Percentiles rank a stretch among this genome's conserved stretches.
phyloP scores from a whole-genome alignment of 1,139 yeast genomes.

The Pichia sp. region DNA sequence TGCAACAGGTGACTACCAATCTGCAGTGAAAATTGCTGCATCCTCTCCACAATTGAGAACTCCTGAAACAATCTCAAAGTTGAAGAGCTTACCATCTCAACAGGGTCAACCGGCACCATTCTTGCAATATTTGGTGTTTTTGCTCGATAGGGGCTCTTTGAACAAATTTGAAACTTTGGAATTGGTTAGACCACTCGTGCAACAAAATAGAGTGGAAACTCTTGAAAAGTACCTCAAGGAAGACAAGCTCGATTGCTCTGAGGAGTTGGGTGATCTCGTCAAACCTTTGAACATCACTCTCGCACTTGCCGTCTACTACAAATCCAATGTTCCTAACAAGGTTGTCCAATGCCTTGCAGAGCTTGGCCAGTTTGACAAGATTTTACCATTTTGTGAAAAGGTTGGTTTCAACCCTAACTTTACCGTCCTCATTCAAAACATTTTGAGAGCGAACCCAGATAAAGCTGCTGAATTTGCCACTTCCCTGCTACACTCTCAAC shows the following conservation, averaged over 20 bases:
- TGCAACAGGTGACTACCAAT: slow-evolving; percentile 78
- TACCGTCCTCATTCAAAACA: slow-evolving; percentile 81
- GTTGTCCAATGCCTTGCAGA: slow-evolving; percentile 93
- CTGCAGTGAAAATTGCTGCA: slow-evolving; percentile 97
- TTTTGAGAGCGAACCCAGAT: slow-evolving; percentile 92
- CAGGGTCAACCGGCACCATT: slow-evolving; percentile 96
- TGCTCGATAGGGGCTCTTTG: slow-evolving; percentile 87
- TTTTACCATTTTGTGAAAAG: slow-evolving; percentile 87
- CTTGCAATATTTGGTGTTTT: slow-evolving; percentile 83
- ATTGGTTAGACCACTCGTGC: slow-evolving; percentile 90
- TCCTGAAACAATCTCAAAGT: slow-evolving; percentile 87
- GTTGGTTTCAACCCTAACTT: slow-evolving; percentile 87
- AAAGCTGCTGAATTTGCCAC: slow-evolving; percentile 97
- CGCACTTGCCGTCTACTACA: slow-evolving; percentile 86
- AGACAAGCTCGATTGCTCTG: slow-evolving; percentile 88
- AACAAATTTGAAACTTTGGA: slow-evolving; percentile 94
- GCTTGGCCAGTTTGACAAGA: slow-evolving; percentile 93
- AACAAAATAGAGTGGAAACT: slow-evolving; percentile 89
- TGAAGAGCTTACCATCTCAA: slow-evolving; percentile 87
- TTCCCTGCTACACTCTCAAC: slow-evolving; percentile 59
- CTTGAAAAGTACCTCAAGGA: slow-evolving; percentile 97
- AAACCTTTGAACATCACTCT: slow-evolving; percentile 79
- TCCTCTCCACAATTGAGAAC: slow-evolving; percentile 92
- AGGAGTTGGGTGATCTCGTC: slow-evolving; percentile 94
- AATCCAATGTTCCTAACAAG: slow-evolving; percentile 80